These are phyloP conservation scores for Actinomucor elegans DNA, from an alignment of 371 early-diverging fungal species.

Conservation along the genomic window DNA sequence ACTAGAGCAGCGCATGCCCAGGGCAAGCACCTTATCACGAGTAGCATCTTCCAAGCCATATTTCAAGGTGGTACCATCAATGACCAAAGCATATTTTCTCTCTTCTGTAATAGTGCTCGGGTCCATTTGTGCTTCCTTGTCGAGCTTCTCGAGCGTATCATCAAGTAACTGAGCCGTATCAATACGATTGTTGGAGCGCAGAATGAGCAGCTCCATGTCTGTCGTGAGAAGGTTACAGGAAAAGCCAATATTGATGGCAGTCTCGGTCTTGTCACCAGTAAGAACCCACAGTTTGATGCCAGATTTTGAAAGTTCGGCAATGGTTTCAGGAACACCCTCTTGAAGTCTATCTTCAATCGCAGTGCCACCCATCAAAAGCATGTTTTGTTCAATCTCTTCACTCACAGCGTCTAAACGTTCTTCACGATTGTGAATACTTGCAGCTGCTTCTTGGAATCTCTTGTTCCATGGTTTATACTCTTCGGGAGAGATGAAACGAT, in stretches of 20 bases:
- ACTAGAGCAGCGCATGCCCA: constrained; percentile 70
- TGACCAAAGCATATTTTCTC: constrained; percentile 75
- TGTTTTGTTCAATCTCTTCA: constrained; percentile 71
- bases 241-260: constrained; percentile 83
- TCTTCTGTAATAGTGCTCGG: constrained; percentile 13
- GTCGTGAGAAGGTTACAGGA: constrained; percentile 72
- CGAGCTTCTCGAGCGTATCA: constrained; percentile 64
- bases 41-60: constrained; percentile 67
- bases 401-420: constrained; percentile 68
- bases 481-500: constrained; percentile 69
- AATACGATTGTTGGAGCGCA: constrained; percentile 60
- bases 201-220: constrained; percentile 69
- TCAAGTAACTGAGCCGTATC: constrained; percentile 59
- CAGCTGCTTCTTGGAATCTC: constrained; percentile 65
- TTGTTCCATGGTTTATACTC: constrained; percentile 67
- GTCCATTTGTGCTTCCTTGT: constrained; percentile 50
- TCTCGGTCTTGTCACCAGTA: constrained; percentile 93
- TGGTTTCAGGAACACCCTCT: constrained; percentile 82
- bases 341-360: constrained; percentile 94
- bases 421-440: constrained; percentile 70
- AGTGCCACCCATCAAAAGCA: constrained; percentile 84
- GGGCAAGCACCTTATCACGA: constrained; percentile 59
- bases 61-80: constrained; percentile 89
- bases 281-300: constrained; percentile 95
- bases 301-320: constrained; percentile 73